Conservation (phyloP, 495 filamentous ascomycete genomes). For the Lasiosphaeriaceae sp. region DNA sequence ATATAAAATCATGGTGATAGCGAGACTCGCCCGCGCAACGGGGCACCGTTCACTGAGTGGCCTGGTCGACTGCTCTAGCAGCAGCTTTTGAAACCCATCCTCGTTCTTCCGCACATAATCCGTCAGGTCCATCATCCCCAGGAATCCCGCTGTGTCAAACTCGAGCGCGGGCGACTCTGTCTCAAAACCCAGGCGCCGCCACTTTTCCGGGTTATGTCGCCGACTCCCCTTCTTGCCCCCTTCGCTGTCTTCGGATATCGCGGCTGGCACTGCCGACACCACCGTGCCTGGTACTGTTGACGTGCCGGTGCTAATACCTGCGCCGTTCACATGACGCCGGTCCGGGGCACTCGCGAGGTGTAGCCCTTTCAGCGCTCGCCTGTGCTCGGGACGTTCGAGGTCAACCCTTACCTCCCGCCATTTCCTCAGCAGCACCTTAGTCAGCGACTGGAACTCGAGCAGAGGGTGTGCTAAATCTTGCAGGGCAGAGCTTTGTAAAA, state of each 20-base stretch:
- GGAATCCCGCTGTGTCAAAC: conserved; percentile 80
- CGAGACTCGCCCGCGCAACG: conserved; percentile 80
- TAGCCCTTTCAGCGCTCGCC: conserved; percentile 78
- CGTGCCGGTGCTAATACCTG: no score
- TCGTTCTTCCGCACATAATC: conserved; percentile 90
- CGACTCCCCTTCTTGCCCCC: conserved; percentile 50
- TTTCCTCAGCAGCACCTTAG: conserved; percentile 83
- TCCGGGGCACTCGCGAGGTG: conserved; percentile 78
- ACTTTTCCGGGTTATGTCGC: conserved; percentile 85
- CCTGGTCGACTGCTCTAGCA: conserved; percentile 83
- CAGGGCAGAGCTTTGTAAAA: conserved; percentile 92
- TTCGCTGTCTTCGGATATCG: conserved; percentile 19
- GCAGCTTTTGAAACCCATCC: conserved; percentile 84
- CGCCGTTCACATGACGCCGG: conserved; percentile 37
- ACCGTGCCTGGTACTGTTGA: neutral
- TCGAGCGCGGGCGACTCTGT: conserved; percentile 80
- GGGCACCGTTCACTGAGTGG: conserved; percentile 74
- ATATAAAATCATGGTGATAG: conserved; percentile 82
- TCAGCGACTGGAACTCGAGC: conserved; percentile 92
- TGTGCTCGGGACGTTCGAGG: conserved; percentile 81
- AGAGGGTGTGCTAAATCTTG: conserved; percentile 89
- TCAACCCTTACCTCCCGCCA: conserved; percentile 86
- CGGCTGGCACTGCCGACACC: conserved; percentile 8
- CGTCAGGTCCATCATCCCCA: conserved; percentile 96
- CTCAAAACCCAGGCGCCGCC: conserved; percentile 88